A percentile compares a stretch with the other conserved stretches of the same genome.
Evolutionary conservation across 805 yeast genomes (phyloP).

Genomic region (Torulaspora franciscae): DNA sequence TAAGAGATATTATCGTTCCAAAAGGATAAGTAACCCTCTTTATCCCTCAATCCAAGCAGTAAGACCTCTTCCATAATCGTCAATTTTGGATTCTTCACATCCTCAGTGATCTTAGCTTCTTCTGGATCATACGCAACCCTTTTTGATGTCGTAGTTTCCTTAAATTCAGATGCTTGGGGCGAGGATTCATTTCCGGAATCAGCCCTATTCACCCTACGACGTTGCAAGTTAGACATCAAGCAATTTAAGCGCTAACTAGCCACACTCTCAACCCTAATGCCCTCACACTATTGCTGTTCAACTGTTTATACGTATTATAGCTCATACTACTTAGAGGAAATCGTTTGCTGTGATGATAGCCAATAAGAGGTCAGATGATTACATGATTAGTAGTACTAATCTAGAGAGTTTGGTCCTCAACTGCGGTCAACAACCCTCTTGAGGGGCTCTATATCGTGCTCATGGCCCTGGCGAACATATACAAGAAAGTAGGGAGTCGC

Average conservation of each 20-base stretch:
- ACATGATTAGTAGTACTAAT: background rate
- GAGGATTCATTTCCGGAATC: slow-evolving; percentile 21
- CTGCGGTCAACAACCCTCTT: slow-evolving; percentile 41
- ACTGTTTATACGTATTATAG: background rate
- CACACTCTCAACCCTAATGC: background rate
- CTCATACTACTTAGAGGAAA: background rate
- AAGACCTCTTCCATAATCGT: slow-evolving; percentile 96
- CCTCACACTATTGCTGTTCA: background rate
- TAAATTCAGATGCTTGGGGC: slow-evolving; percentile 17
- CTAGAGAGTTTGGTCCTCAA: background rate
- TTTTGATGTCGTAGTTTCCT: slow-evolving; percentile 41
- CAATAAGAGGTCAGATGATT: background rate
- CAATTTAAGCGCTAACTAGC: background rate
- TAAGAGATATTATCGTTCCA: slow-evolving; percentile 98
- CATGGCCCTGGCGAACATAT: slow-evolving; percentile 63
- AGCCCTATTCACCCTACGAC: slow-evolving; percentile 62
- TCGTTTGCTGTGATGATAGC: background rate
- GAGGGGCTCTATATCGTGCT: slow-evolving; percentile 58
- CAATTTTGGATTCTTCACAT: slow-evolving; percentile 55
- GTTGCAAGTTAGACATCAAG: slow-evolving; percentile 59
- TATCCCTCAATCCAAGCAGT: slow-evolving; percentile 87
- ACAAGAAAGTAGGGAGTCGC: slow-evolving; percentile 95
- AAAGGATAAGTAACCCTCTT: slow-evolving; percentile 92
- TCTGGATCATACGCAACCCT: slow-evolving; percentile 79
- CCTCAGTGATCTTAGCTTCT: slow-evolving; percentile 39